Conservation (phyloP, 305 asterid genomes). For the Fraxinus xanthoxyloides region DNA sequence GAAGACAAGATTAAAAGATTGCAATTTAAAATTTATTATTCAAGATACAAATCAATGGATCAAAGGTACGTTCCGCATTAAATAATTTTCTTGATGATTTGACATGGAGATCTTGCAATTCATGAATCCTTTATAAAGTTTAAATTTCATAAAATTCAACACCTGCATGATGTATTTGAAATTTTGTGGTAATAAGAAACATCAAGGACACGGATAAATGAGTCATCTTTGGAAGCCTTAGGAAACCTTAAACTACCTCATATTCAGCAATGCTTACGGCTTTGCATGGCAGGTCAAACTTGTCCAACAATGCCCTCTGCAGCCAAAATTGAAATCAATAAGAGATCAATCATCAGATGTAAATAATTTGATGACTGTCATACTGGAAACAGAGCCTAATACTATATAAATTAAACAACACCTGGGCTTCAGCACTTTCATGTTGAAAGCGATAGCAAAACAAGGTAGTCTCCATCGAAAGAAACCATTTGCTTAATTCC, state of each 20-base stretch:
- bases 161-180: background rate
- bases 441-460: slow-evolving; percentile 74
- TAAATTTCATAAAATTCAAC: background rate
- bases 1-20: background rate
- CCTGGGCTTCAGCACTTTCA: slow-evolving; percentile 68
- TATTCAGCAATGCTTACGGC: slow-evolving; percentile 71
- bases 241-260: slow-evolving; percentile 51
- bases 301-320: slow-evolving; percentile 64
- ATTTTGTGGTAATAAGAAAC: slow-evolving; percentile 12
- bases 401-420: slow-evolving; percentile 30
- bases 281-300: slow-evolving; percentile 83
- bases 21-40: background rate
- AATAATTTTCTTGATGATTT: background rate
- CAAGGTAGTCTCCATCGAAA: slow-evolving; percentile 81
- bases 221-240: slow-evolving; percentile 8
- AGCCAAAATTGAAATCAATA: slow-evolving; percentile 19
- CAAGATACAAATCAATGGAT: background rate
- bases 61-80: background rate
- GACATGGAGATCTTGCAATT: background rate
- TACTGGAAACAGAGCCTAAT: slow-evolving; percentile 12
- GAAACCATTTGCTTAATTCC: slow-evolving; percentile 88
- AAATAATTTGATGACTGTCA: slow-evolving; percentile 6
- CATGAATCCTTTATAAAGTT: background rate
- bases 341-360: slow-evolving; percentile 22
- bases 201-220: background rate